A percentile compares a stretch with the other conserved stretches of the same genome.
phyloP scores from a whole-genome alignment of 2,329 filamentous ascomycete species.

The Trichoderma sp. region DNA sequence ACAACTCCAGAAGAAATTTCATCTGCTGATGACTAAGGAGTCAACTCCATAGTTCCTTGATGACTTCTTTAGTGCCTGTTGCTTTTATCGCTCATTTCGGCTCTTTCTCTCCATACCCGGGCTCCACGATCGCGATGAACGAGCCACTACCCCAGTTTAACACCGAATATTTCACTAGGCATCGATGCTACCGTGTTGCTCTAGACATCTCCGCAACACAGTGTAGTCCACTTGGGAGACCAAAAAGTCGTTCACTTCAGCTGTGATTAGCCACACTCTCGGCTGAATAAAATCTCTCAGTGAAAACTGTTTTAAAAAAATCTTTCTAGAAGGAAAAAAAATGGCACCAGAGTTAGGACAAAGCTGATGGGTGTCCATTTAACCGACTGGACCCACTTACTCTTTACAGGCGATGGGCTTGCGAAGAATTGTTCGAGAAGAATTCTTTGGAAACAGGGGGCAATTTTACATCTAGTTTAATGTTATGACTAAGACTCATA shows the following conservation, averaged over 20 bases:
- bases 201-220: conserved; percentile 16
- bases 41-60: neutral
- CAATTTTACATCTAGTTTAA: neutral
- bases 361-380: neutral
- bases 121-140: conserved; percentile 16
- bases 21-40: conserved; percentile 11
- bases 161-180: neutral
- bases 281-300: conserved; percentile 8
- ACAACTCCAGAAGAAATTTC: conserved; percentile 18
- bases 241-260: conserved; percentile 5
- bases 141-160: conserved; percentile 16
- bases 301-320: conserved; percentile 14
- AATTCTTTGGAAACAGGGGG: neutral
- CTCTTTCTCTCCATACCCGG: neutral
- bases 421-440: neutral
- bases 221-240: neutral
- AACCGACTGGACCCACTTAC: neutral
- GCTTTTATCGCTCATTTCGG: conserved; percentile 10
- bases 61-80: too few species aligned
- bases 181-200: conserved; percentile 17
- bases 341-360: conserved; percentile 15
- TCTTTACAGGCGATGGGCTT: neutral
- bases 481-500: neutral
- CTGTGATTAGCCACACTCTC: conserved; percentile 14
- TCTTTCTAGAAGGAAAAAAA: conserved; percentile 20